phyloP scores from a whole-genome alignment of 1,139 yeast genomes.

The Yamadazyma membranifaciens region DNA sequence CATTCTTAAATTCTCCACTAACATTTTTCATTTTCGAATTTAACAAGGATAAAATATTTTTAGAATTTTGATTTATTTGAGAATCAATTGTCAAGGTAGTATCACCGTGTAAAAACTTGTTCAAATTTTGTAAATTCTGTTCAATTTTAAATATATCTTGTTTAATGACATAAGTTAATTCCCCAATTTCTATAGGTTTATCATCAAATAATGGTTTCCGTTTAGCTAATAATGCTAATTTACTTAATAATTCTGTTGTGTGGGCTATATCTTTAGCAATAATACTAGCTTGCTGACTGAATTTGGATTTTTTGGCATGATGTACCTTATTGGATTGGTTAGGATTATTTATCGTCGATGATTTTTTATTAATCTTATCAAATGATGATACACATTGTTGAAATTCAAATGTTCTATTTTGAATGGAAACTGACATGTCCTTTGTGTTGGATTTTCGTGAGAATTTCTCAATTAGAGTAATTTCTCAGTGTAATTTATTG shows the following conservation, averaged over 20 bases:
- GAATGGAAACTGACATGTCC: constrained; percentile 31
- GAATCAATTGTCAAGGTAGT: constrained; percentile 47
- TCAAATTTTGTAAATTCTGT: constrained; percentile 67
- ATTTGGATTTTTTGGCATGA: constrained; percentile 53
- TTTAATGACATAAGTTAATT: constrained; percentile 86
- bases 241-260: constrained; percentile 80
- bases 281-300: constrained; percentile 74
- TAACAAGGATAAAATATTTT: constrained; percentile 80
- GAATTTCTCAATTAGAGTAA: neutral
- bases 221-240: constrained; percentile 81
- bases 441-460: neutral
- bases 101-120: constrained; percentile 51
- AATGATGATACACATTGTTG: constrained; percentile 78
- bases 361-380: constrained; percentile 54
- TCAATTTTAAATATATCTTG: constrained; percentile 90
- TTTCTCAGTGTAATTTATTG: no score
- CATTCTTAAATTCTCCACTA: constrained; percentile 87
- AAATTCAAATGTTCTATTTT: constrained; percentile 83
- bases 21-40: constrained; percentile 90
- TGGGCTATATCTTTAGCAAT: constrained; percentile 89
- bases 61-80: constrained; percentile 70
- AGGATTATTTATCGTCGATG: constrained; percentile 6
- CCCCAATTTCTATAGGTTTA: constrained; percentile 90
- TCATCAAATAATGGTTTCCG: constrained; percentile 94
- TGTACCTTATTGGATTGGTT: constrained; percentile 10